These are phyloP conservation scores for Kokia cookei DNA, from an alignment of 441 rosid species.

Conservation along the genomic window DNA sequence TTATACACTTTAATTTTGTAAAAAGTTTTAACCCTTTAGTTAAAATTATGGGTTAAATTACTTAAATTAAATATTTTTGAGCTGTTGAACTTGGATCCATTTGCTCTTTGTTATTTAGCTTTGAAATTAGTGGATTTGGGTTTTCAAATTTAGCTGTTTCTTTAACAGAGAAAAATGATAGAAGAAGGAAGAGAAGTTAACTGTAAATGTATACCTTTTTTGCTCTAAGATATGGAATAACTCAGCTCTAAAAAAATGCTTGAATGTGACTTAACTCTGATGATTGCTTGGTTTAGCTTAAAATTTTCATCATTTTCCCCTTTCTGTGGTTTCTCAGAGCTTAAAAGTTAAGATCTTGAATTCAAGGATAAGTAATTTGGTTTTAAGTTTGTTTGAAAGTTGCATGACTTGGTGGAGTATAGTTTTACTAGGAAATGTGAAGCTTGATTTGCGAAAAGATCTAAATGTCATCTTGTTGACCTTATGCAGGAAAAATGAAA, in stretches of 20 bases:
- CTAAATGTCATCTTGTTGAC: slow-evolving; percentile 13
- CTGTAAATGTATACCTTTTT: slow-evolving; percentile 3
- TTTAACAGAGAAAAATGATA: slow-evolving; percentile 13
- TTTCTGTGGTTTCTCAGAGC: slow-evolving; percentile 4
- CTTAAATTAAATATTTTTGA: slow-evolving; percentile 14
- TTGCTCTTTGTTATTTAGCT: slow-evolving; percentile 23
- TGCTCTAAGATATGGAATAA: slow-evolving; percentile 14
- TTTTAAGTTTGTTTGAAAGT: neutral
- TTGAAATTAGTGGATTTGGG: slow-evolving; percentile 17
- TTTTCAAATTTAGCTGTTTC: slow-evolving; percentile 12
- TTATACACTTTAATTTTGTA: slow-evolving; percentile 8
- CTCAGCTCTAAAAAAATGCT: slow-evolving; percentile 10
- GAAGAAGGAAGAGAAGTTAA: slow-evolving; percentile 9
- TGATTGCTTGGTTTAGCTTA: neutral
- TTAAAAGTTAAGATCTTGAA: neutral
- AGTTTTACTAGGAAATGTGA: neutral
- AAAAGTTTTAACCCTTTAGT: slow-evolving; percentile 5
- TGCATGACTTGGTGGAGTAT: slow-evolving; percentile 15
- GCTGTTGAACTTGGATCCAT: slow-evolving; percentile 29
- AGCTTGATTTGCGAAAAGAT: neutral
- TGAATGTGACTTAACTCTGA: slow-evolving; percentile 5
- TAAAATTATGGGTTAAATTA: slow-evolving; percentile 12
- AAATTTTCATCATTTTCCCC: neutral
- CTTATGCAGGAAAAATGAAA: slow-evolving; percentile 43
- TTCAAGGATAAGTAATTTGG: neutral